These are phyloP conservation scores for Alternaria longipes DNA, from an alignment of 2,329 filamentous ascomycete genomes.

Conservation along the genomic window DNA sequence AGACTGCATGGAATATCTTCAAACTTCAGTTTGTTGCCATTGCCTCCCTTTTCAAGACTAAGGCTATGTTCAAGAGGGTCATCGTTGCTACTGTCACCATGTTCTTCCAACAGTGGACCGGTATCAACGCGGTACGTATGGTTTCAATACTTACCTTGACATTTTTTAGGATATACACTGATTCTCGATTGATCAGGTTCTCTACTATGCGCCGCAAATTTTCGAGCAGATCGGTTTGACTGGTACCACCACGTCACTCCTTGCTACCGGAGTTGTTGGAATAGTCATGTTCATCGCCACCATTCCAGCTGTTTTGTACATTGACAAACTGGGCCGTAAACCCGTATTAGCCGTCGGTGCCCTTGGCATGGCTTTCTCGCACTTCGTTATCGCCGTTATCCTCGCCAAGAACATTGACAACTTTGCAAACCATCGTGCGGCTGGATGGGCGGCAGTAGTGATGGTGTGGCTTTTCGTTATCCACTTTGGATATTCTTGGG, in stretches of 20 bases:
- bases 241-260: slow-evolving; percentile 61
- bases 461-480: slow-evolving; percentile 81
- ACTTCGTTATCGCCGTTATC: slow-evolving; percentile 76
- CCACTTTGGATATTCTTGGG: slow-evolving; percentile 80
- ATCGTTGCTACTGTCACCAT: slow-evolving; percentile 65
- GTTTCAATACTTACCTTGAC: background rate
- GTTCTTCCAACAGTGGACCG: slow-evolving; percentile 64
- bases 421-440: slow-evolving; percentile 64
- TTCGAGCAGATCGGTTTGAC: slow-evolving; percentile 59
- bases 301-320: slow-evolving; percentile 70
- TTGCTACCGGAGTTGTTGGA: slow-evolving; percentile 76
- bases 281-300: slow-evolving; percentile 72
- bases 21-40: slow-evolving; percentile 71
- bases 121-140: slow-evolving; percentile 55
- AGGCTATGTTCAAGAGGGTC: slow-evolving; percentile 73
- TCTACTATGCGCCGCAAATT: slow-evolving; percentile 61
- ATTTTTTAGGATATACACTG: background rate
- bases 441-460: slow-evolving; percentile 74
- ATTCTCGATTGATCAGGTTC: slow-evolving; percentile 42
- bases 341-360: slow-evolving; percentile 70
- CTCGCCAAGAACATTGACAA: slow-evolving; percentile 68
- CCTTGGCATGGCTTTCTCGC: slow-evolving; percentile 74
- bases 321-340: slow-evolving; percentile 72
- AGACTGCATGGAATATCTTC: slow-evolving; percentile 66
- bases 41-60: slow-evolving; percentile 69